A percentile compares a stretch with the other conserved stretches of the same genome.
Conservation (phyloP, 73 alveolate species). For the Halteria grandinella region DNA sequence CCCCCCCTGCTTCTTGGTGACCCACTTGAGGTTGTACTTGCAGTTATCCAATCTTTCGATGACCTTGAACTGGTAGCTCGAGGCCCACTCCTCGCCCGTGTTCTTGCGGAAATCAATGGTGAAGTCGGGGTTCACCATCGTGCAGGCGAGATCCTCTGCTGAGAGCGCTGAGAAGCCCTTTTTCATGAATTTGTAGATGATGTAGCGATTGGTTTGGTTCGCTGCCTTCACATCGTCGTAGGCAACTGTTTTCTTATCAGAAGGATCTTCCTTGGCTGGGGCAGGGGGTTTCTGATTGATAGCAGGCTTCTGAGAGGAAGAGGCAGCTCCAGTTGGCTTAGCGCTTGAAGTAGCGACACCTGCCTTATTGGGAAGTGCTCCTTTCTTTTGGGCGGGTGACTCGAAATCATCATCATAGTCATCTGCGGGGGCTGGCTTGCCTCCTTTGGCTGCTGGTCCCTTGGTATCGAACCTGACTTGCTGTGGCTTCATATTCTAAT, state of each 20-base stretch:
- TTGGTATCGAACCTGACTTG: no score
- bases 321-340: no score
- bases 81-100: slow-evolving; percentile 93
- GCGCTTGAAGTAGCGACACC: no score
- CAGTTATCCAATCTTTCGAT: slow-evolving; percentile 86
- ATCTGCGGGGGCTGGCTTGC: no score
- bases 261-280: no score
- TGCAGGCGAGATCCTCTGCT: slow-evolving; percentile 95
- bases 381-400: no score
- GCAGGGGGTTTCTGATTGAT: no score
- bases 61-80: slow-evolving; percentile 85
- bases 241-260: not conserved
- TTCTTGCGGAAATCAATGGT: slow-evolving; percentile 80
- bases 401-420: no score
- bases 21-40: slow-evolving; percentile 94
- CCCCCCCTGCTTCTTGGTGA: slow-evolving; percentile 67
- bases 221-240: slow-evolving; percentile 36
- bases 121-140: slow-evolving; percentile 90
- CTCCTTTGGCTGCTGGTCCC: no score
- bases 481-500: no score
- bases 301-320: no score
- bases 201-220: slow-evolving; percentile 31
- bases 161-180: slow-evolving; percentile 94
- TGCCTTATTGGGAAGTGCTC: no score
- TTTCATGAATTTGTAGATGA: slow-evolving; percentile 84